Evolutionary conservation across 257 asterid species (phyloP).

Genomic region (Coffea eugenioides): DNA sequence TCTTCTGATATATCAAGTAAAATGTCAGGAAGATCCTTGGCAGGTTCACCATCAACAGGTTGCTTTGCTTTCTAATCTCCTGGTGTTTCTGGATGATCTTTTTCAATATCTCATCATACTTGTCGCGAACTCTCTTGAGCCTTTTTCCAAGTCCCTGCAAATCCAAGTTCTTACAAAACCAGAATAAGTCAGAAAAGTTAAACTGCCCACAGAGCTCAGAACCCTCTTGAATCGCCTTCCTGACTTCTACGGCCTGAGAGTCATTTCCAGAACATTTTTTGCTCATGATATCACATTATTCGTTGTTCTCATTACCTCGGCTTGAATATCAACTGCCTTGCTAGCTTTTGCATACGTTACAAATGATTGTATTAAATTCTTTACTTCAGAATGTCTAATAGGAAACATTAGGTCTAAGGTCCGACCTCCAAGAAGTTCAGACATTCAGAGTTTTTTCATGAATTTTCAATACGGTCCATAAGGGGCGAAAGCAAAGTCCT

Average conservation of each 20-base stretch:
- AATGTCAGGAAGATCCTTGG: constrained; percentile 54
- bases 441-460: constrained; percentile 70
- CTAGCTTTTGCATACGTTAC: constrained; percentile 28
- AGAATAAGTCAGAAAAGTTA: constrained; percentile 55
- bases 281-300: constrained; percentile 59
- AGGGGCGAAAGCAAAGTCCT: constrained; percentile 62
- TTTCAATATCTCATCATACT: constrained; percentile 62
- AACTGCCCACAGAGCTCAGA: constrained; percentile 60
- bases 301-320: constrained; percentile 46
- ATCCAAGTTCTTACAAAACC: constrained; percentile 67
- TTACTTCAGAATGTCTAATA: constrained; percentile 40
- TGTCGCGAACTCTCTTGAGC: constrained; percentile 40
- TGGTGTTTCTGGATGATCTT: constrained; percentile 48
- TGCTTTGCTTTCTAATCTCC: constrained; percentile 28
- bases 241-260: constrained; percentile 46
- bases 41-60: constrained; percentile 18
- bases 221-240: constrained; percentile 48
- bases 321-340: constrained; percentile 43
- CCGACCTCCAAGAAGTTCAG: constrained; percentile 58
- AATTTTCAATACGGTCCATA: constrained; percentile 70
- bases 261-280: constrained; percentile 52
- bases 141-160: constrained; percentile 62
- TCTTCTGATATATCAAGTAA: constrained; percentile 64
- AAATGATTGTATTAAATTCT: constrained; percentile 26
- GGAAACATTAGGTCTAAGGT: constrained; percentile 55